Evolutionary conservation across 305 asterid species (phyloP), one percentile per base, ranked within the genome.

Genomic region (Fraxinus sp.): DNA sequence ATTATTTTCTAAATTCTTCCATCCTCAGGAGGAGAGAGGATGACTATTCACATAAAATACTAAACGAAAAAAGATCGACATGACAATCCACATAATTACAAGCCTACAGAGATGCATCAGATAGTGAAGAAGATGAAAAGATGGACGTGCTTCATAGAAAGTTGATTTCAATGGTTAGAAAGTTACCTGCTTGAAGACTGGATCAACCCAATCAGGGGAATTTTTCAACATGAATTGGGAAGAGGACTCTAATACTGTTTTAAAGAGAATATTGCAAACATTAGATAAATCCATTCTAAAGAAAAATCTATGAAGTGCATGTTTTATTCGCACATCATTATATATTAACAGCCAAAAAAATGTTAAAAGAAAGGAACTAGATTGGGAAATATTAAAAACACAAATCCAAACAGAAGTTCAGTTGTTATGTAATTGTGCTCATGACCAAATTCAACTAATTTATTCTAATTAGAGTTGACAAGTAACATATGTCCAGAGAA

Each of bases 181-280:
- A 10, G 18, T 80, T 83, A 89, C 91, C 89, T 84, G 85, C 30
- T 79, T 75, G 82, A 66, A 80, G 62, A 85, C 86, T 76, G 35
- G 71, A 68, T 83, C 85, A 46, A 86, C 73, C 93, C 93, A 90
- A 18, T 85, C 88, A 3, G 18, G 30, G 49, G 89, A 78, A 85
- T 79, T 87, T 10, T 79, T 33, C 84, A 70, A 26, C 14, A 80
- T 80, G 16, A 55, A 85, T 85, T 83, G 91, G 82, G 83, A 36
- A 85, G 74, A 59, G 57, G 90, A 76, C 39, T 81, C 88, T 13
- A 70, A 22, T 75, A 81, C 68, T 79, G 86, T 79, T 84, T 86
- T 11, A 80, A 36, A 74, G 70, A 64, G 64, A 49, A 81, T 80
- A 13, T 30, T 13, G 75, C 22, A 28, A 28, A 30, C 22, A 32